These are phyloP conservation scores for Xylaria longipes DNA, from an alignment of 495 filamentous ascomycete genomes.

Conservation along the genomic window DNA sequence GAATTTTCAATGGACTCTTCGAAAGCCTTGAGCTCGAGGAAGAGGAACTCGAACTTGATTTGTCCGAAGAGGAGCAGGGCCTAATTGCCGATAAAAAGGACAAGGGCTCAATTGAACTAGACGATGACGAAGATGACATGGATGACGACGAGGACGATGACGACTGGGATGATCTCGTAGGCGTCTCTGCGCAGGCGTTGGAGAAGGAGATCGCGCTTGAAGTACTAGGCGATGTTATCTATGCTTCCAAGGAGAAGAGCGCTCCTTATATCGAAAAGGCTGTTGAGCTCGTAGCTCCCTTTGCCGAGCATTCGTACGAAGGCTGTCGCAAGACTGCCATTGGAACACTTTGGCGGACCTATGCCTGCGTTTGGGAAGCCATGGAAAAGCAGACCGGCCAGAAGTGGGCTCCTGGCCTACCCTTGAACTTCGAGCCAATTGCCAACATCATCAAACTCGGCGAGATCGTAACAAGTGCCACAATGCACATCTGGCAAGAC, in stretches of 20 bases:
- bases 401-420: slow-evolving; percentile 90
- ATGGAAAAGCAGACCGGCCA: slow-evolving; percentile 77
- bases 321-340: slow-evolving; percentile 91
- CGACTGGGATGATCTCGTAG: slow-evolving; percentile 78
- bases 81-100: slow-evolving; percentile 81
- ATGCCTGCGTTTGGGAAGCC: slow-evolving; percentile 86
- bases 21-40: slow-evolving; percentile 89
- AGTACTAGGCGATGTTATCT: slow-evolving; percentile 90
- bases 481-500: slow-evolving; percentile 82
- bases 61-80: slow-evolving; percentile 78
- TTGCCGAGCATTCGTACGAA: slow-evolving; percentile 89
- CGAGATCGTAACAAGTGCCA: slow-evolving; percentile 83
- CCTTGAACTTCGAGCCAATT: slow-evolving; percentile 77
- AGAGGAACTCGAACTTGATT: slow-evolving; percentile 78
- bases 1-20: slow-evolving; percentile 84
- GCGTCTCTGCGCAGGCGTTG: slow-evolving; percentile 83
- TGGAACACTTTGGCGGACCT: slow-evolving; percentile 89
- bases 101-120: slow-evolving; percentile 62
- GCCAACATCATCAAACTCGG: slow-evolving; percentile 84
- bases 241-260: slow-evolving; percentile 69
- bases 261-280: slow-evolving; percentile 82
- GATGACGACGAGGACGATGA: slow-evolving; percentile 77
- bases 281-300: slow-evolving; percentile 76
- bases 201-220: slow-evolving; percentile 98
- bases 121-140: slow-evolving; percentile 64